Base-by-base conservation (phyloP, 2,329 filamentous ascomycete species). In the Raffaelea ambrosiae region DNA sequence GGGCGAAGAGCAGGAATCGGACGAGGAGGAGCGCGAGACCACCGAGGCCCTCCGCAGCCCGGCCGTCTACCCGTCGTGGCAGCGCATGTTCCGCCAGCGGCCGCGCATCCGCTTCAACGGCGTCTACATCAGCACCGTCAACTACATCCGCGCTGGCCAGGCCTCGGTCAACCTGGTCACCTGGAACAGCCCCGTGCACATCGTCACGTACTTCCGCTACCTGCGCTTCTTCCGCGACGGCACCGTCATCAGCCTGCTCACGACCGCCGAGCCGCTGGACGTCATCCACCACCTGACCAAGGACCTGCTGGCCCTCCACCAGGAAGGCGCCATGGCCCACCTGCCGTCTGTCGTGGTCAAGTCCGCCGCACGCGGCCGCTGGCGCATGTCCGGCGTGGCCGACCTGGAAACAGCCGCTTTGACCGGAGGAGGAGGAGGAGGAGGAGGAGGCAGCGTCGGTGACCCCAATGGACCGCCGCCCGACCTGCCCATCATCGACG, bases 181-280 rank as follows among this genome's bases (percentile, higher is more conserved):
- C 1, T 95, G 90, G 88, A 71, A 72, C 58, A 84, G 78, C 21
- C 90, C 90, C 9, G 84, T 97, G 33, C 89, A 95, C 62, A 94
- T 97, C 50, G 89, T 98, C 43, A 98, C 93, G 1, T 98, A 97
- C 68, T 98, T 95, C 69, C 88, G 93, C 49, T 98, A 97, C 66
- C 77, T 98, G 3, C 86, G 93, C 46, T 93, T 98, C 70, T 93
- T 93, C 69, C 86, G 89, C 21, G 88, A 97, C 63, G 93, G 93
- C 23, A 84, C 85, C 1, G 81, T 77, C 54, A 82, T 97, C 50
- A 88, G 83, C 47, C 74, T 98, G 2, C 75, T 94, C 33, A 88
- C 86, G 1, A 94, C 87, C 0, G 68, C 77, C 5, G 88, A 95
- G 61, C 93, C 93, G 1, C 67, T 76, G n/a, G 87, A 94, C 18